phyloP scores from a whole-genome alignment of 352 stramenopile genomes.

The Phytopythium boreale region DNA sequence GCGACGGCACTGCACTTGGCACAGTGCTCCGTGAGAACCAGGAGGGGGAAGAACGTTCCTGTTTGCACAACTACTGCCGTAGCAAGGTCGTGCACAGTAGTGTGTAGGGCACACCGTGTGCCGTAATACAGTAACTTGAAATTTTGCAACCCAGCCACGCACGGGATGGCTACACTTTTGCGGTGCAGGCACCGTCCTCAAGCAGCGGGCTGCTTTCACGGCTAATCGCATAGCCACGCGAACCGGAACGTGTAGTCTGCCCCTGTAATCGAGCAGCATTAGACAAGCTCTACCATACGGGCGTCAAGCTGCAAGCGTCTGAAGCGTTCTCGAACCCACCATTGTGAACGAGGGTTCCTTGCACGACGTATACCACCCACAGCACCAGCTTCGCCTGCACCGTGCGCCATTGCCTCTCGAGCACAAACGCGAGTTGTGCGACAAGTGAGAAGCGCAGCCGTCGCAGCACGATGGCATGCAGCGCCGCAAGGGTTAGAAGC shows the following conservation, averaged over 20 bases:
- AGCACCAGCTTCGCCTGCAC: conserved; percentile 24
- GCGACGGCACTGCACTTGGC: too few species aligned
- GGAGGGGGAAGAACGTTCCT: too few species aligned
- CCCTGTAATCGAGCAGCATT: not conserved
- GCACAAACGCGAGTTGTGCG: conserved; percentile 19
- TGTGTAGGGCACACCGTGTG: too few species aligned
- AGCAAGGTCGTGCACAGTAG: too few species aligned
- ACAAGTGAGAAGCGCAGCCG: conserved; percentile 19
- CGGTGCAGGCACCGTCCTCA: too few species aligned
- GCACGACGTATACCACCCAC: conserved; percentile 22
- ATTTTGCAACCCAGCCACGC: not conserved
- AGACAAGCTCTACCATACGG: not conserved
- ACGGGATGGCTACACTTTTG: too few species aligned
- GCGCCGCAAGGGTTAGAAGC: conserved; percentile 12
- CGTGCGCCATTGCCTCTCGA: conserved; percentile 18
- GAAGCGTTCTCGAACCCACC: conserved; percentile 11
- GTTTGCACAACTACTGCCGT: too few species aligned
- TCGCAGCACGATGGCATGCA: conserved; percentile 13
- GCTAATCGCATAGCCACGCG: conserved; percentile 2
- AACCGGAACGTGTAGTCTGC: conserved; percentile 16
- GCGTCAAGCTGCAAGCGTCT: not conserved
- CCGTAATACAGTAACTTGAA: too few species aligned
- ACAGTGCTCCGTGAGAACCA: not conserved
- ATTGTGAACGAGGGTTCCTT: conserved; percentile 16
- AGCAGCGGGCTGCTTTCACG: not conserved